Conservation (phyloP, 768 basidiomycete genomes). For the Suillus subalutaceus region DNA sequence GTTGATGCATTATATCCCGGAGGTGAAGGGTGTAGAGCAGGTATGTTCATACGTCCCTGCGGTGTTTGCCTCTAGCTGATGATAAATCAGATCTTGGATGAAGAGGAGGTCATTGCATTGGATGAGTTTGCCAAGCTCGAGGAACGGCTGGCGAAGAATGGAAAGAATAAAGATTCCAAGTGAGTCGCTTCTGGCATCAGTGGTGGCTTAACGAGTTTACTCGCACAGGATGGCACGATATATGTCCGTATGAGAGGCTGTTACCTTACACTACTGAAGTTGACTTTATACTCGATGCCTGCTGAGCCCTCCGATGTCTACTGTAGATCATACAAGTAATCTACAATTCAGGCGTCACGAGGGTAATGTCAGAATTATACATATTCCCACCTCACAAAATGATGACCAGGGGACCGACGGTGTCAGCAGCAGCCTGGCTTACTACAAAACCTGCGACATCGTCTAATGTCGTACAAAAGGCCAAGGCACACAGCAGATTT, state of each 20-base stretch:
- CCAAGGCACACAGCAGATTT: not conserved
- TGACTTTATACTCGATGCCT: not conserved
- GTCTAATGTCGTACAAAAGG: not conserved
- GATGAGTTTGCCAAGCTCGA: constrained; percentile 92
- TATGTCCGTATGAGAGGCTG: constrained; percentile 63
- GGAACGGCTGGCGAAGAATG: constrained; percentile 54
- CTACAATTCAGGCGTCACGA: not conserved
- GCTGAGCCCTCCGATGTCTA: not conserved
- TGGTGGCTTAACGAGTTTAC: constrained; percentile 16
- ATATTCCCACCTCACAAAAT: too few relatives aligned
- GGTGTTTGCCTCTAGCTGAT: constrained; percentile 14
- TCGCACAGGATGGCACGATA: constrained; percentile 72
- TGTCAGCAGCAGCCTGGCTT: too few relatives aligned
- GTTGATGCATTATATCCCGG: constrained; percentile 99
- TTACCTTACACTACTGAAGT: not conserved
- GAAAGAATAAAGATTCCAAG: constrained; percentile 47
- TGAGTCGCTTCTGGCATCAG: constrained; percentile 35
- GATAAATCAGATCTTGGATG: constrained; percentile 71
- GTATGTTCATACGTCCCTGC: constrained; percentile 41
- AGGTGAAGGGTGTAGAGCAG: constrained; percentile 91
- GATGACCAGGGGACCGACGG: too few relatives aligned
- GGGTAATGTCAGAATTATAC: too few relatives aligned
- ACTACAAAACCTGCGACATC: not conserved
- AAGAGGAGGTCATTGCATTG: constrained; percentile 85
- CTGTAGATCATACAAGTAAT: not conserved